Evolutionary conservation across 352 stramenopile genomes (phyloP).

Genomic region (Phytophthora aleatoria): DNA sequence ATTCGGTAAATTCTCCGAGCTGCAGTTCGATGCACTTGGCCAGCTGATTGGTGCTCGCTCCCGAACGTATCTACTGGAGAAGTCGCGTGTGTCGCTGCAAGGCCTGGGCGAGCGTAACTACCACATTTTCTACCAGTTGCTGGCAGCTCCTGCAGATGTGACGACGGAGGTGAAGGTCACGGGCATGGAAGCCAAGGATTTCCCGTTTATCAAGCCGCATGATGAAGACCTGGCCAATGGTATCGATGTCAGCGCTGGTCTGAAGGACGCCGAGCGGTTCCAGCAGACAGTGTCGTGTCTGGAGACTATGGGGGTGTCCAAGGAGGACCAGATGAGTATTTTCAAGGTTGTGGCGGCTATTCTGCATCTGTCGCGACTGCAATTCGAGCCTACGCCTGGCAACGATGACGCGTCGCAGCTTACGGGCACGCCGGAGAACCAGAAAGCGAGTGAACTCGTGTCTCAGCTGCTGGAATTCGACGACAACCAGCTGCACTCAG

Average conservation of each 20-base stretch:
- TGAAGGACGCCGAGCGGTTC: constrained; percentile 79
- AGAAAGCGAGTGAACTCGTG: constrained; percentile 51
- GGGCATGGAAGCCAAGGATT: constrained; percentile 77
- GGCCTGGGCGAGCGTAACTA: constrained; percentile 96
- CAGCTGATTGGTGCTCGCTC: constrained; percentile 83
- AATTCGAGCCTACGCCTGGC: constrained; percentile 57
- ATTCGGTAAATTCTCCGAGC: constrained; percentile 96
- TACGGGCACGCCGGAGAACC: constrained; percentile 54
- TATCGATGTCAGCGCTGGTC: constrained; percentile 54
- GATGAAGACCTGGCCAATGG: constrained; percentile 36
- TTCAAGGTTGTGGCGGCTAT: constrained; percentile 83
- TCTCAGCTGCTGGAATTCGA: constrained; percentile 72
- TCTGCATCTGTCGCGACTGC: constrained; percentile 78
- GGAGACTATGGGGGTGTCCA: constrained; percentile 74
- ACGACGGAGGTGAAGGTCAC: constrained; percentile 70
- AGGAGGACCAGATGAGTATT: constrained; percentile 76
- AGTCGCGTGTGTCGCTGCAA: constrained; percentile 91
- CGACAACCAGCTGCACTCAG: constrained; percentile 65
- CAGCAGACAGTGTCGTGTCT: constrained; percentile 74
- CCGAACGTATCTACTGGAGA: constrained; percentile 89
- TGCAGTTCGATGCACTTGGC: constrained; percentile 92
- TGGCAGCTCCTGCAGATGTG: constrained; percentile 59
- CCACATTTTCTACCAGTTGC: constrained; percentile 99
- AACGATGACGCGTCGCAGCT: constrained; percentile 79
- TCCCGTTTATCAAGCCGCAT: constrained; percentile 73